Percentiles rank a stretch among this genome's conserved stretches.
phyloP scores from a whole-genome alignment of 2,329 filamentous ascomycete genomes.

The Pestalotiopsis sp. region DNA sequence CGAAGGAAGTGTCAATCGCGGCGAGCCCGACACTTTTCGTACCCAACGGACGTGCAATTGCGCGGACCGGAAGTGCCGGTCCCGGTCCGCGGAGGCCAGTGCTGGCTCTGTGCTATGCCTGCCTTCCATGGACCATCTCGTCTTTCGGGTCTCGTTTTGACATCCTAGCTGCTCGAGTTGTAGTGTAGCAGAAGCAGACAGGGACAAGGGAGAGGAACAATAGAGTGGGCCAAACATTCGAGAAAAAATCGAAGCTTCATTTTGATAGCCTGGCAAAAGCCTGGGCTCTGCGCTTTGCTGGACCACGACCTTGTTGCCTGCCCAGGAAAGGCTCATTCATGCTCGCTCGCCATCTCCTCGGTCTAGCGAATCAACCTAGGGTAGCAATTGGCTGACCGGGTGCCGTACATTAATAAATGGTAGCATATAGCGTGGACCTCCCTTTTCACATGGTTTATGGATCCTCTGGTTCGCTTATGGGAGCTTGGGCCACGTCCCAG shows the following conservation, averaged over 20 bases:
- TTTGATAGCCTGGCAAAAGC: neutral
- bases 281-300: neutral
- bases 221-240: neutral
- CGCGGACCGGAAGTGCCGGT: neutral
- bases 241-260: neutral
- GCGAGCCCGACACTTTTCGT: neutral
- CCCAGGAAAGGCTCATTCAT: neutral
- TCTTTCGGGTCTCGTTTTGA: neutral
- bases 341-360: neutral
- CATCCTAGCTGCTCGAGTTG: neutral
- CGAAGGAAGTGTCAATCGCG: neutral
- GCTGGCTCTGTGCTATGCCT: neutral
- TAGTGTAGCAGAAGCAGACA: neutral
- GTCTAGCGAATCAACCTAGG: neutral
- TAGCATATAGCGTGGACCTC: neutral
- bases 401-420: neutral
- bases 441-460: neutral
- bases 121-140: neutral
- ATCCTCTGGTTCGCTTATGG: neutral
- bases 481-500: neutral
- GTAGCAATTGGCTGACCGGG: neutral
- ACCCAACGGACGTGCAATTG: neutral
- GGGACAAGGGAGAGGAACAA: neutral
- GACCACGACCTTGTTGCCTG: neutral
- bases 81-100: neutral